A percentile compares a stretch with the other conserved stretches of the same genome.
phyloP scores from a whole-genome alignment of 495 filamentous ascomycete species.

The Hypoxylon lienhwacheense region DNA sequence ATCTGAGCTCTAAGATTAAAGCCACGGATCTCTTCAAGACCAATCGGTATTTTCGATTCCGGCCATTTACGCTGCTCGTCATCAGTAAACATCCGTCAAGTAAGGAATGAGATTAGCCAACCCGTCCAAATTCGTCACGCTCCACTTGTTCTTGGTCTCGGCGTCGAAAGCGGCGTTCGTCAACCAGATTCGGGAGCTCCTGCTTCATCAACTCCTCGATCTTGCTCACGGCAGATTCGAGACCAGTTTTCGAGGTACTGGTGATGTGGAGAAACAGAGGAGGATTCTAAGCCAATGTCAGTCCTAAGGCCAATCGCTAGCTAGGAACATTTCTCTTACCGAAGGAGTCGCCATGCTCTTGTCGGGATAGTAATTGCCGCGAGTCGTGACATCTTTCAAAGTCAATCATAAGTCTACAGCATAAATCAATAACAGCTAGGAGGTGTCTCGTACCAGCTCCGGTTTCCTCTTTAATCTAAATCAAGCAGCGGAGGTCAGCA shows the following conservation, averaged over 20 bases:
- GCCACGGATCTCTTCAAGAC: conserved; percentile 87
- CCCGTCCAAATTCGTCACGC: conserved; percentile 89
- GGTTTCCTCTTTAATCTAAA: conserved; percentile 99
- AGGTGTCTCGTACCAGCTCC: conserved; percentile 92
- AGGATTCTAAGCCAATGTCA: conserved; percentile 67
- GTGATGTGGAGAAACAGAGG: conserved; percentile 95
- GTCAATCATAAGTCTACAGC: conserved; percentile 57
- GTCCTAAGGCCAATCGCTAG: conserved; percentile 5
- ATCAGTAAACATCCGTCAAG: conserved; percentile 37
- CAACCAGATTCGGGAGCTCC: conserved; percentile 91
- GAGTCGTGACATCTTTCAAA: conserved; percentile 96
- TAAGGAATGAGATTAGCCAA: conserved; percentile 47
- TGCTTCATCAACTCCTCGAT: conserved; percentile 96
- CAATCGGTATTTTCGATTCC: conserved; percentile 88
- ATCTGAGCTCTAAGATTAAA: conserved; percentile 96
- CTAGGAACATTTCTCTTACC: conserved; percentile 57
- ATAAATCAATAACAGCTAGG: conserved; percentile 48
- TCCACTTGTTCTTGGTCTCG: conserved; percentile 88
- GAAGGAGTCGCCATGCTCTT: conserved; percentile 94
- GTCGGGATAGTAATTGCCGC: conserved; percentile 94
- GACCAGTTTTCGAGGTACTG: conserved; percentile 85
- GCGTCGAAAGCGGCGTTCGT: conserved; percentile 90
- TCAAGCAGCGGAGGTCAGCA: conserved; percentile 95
- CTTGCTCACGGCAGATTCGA: conserved; percentile 80
- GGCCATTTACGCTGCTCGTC: conserved; percentile 91